Percentiles rank a stretch among this genome's conserved stretches.
phyloP scores from a whole-genome alignment of 768 basidiomycete genomes.

The Amanita muscaria region DNA sequence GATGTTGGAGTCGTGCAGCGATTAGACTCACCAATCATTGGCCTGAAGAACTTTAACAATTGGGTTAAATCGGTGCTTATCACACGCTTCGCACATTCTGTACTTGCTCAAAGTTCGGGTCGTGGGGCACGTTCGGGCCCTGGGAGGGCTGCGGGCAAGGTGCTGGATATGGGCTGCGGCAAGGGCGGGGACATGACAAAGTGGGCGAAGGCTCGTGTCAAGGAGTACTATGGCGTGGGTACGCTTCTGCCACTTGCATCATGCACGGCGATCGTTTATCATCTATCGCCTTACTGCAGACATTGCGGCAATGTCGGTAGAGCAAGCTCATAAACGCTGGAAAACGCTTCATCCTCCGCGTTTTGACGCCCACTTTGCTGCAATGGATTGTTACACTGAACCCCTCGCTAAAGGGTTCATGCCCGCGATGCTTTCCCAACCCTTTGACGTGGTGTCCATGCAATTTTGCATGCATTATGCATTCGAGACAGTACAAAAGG shows the following conservation, averaged over 20 bases:
- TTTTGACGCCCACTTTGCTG: slow-evolving; percentile 75
- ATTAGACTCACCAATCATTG: slow-evolving; percentile 87
- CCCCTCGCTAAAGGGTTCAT: slow-evolving; percentile 64
- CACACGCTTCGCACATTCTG: slow-evolving; percentile 76
- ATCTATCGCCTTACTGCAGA: slow-evolving; percentile 52
- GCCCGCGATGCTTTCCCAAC: slow-evolving; percentile 46
- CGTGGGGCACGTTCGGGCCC: slow-evolving; percentile 16
- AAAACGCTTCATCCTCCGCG: slow-evolving; percentile 37
- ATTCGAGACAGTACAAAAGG: slow-evolving; percentile 85
- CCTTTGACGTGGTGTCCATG: slow-evolving; percentile 95
- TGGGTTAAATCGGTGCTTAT: slow-evolving; percentile 99
- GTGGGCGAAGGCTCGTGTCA: slow-evolving; percentile 83
- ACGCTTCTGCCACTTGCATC: slow-evolving; percentile 12
- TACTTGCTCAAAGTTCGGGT: slow-evolving; percentile 35
- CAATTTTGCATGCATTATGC: slow-evolving; percentile 99
- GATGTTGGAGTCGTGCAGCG: slow-evolving; percentile 85
- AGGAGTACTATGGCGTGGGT: slow-evolving; percentile 80
- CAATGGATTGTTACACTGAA: slow-evolving; percentile 82
- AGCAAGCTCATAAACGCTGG: slow-evolving; percentile 79
- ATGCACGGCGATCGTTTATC: slow-evolving; percentile 3
- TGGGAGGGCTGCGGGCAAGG: slow-evolving; percentile 46
- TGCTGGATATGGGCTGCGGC: slow-evolving; percentile 97
- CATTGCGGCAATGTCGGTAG: slow-evolving; percentile 80
- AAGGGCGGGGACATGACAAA: slow-evolving; percentile 97
- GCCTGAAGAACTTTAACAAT: slow-evolving; percentile 97